A percentile compares a stretch with the other conserved stretches of the same genome.
phyloP scores from a whole-genome alignment of 1,139 yeast genomes.

The Diutina ranongensis region DNA sequence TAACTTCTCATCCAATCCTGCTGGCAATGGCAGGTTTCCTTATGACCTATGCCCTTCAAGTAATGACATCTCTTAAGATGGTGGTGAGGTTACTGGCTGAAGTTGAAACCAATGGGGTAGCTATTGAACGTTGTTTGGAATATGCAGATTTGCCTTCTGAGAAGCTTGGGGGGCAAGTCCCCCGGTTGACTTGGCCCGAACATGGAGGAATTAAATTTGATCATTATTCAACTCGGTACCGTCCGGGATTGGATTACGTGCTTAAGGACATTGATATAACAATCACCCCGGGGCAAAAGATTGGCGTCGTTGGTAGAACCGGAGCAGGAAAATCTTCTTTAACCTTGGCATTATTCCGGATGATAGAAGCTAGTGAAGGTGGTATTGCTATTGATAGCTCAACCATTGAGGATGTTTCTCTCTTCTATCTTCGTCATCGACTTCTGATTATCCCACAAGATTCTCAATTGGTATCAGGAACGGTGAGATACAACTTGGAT shows the following conservation, averaged over 20 bases:
- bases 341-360: constrained; percentile 27
- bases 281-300: constrained; percentile 22
- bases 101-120: constrained; percentile 64
- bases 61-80: constrained; percentile 47
- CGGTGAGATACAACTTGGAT: constrained; percentile 48
- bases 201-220: constrained; percentile 20
- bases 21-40: constrained; percentile 68
- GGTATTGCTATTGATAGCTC: constrained; percentile 37
- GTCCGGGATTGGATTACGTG: constrained; percentile 27
- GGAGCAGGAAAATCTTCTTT: constrained; percentile 32
- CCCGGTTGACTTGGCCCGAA: constrained; percentile 21
- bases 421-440: constrained; percentile 40
- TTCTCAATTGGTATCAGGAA: constrained; percentile 55
- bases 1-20: constrained; percentile 25
- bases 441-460: constrained; percentile 61
- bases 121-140: constrained; percentile 67
- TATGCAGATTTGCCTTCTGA: constrained; percentile 45
- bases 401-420: constrained; percentile 34
- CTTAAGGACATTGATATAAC: constrained; percentile 18
- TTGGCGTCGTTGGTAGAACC: constrained; percentile 32
- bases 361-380: constrained; percentile 20
- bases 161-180: constrained; percentile 20
- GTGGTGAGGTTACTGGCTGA: constrained; percentile 61
- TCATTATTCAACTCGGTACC: constrained; percentile 23
- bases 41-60: constrained; percentile 59